Conservation (phyloP, 2,329 filamentous ascomycete genomes). For the Aphanocladium album region DNA sequence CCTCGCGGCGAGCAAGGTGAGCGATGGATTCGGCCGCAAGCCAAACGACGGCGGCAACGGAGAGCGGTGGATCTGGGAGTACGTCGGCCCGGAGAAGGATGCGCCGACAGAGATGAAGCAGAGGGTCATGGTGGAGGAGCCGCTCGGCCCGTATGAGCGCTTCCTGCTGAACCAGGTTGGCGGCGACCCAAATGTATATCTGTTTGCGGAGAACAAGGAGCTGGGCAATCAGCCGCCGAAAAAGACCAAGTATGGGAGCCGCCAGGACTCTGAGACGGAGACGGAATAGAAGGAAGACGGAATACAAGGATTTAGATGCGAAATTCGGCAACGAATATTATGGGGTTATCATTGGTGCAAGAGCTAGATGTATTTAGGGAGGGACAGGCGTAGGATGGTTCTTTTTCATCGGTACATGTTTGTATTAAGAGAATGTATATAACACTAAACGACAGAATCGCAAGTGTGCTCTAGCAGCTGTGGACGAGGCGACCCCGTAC, state of each 20-base stretch:
- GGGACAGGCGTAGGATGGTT: too few species aligned
- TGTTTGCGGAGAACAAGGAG: slow-evolving; percentile 31
- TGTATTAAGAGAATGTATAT: too few species aligned
- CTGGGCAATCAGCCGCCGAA: too few species aligned
- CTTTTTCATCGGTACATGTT: too few species aligned
- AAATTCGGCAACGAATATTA: too few species aligned
- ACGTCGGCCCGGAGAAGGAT: slow-evolving; percentile 37
- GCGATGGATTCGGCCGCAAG: slow-evolving; percentile 12
- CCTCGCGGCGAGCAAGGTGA: not conserved
- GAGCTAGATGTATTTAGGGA: too few species aligned
- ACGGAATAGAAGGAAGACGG: not conserved
- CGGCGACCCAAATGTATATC: slow-evolving; percentile 38
- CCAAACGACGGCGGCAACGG: slow-evolving; percentile 21
- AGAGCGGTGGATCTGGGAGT: slow-evolving; percentile 51
- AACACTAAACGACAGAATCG: too few species aligned
- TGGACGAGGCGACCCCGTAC: slow-evolving; percentile 39
- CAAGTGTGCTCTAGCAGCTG: slow-evolving; percentile 5
- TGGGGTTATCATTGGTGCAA: too few species aligned
- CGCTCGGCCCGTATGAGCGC: slow-evolving; percentile 47
- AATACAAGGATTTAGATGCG: too few species aligned
- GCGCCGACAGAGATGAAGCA: slow-evolving; percentile 36
- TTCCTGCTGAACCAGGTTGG: slow-evolving; percentile 41
- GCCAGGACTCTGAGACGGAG: not conserved
- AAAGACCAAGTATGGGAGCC: not conserved
- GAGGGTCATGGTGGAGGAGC: slow-evolving; percentile 47